These are phyloP conservation scores for Lyophyllum atratum DNA, from an alignment of 768 basidiomycete species.

Conservation along the genomic window DNA sequence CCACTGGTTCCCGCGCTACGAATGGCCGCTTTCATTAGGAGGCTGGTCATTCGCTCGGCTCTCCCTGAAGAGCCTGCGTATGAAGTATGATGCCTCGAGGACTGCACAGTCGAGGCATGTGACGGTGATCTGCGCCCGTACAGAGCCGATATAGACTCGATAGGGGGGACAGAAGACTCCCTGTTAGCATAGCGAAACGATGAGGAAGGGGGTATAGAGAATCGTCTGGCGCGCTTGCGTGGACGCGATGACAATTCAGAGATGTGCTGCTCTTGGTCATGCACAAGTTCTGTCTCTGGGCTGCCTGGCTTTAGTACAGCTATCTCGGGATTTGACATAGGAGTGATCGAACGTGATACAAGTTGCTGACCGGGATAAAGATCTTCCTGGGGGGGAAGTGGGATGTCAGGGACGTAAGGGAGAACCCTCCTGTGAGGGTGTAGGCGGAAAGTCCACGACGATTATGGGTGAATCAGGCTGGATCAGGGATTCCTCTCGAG, in stretches of 20 bases:
- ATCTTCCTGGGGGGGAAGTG: background rate
- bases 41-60: slow-evolving; percentile 20
- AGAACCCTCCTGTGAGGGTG: background rate
- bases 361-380: background rate
- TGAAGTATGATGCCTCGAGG: slow-evolving; percentile 16
- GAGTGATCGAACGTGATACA: slow-evolving; percentile 16
- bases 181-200: slow-evolving; percentile 10
- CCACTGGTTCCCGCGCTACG: slow-evolving; percentile 47
- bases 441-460: background rate
- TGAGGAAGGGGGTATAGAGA: slow-evolving; percentile 3
- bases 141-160: slow-evolving; percentile 24
- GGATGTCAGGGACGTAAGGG: background rate
- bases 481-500: background rate
- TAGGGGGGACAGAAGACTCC: slow-evolving; percentile 28
- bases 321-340: slow-evolving; percentile 32
- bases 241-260: slow-evolving; percentile 7
- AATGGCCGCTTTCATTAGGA: slow-evolving; percentile 49
- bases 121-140: slow-evolving; percentile 14
- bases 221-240: slow-evolving; percentile 18
- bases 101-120: slow-evolving; percentile 15
- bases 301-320: slow-evolving; percentile 17
- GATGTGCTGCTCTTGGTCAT: background rate
- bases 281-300: slow-evolving; percentile 8
- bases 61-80: slow-evolving; percentile 16
- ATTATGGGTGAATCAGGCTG: background rate